Evolutionary conservation across 2,329 filamentous ascomycete species (phyloP).

Genomic region (Pseudogymnoascus sp.): DNA sequence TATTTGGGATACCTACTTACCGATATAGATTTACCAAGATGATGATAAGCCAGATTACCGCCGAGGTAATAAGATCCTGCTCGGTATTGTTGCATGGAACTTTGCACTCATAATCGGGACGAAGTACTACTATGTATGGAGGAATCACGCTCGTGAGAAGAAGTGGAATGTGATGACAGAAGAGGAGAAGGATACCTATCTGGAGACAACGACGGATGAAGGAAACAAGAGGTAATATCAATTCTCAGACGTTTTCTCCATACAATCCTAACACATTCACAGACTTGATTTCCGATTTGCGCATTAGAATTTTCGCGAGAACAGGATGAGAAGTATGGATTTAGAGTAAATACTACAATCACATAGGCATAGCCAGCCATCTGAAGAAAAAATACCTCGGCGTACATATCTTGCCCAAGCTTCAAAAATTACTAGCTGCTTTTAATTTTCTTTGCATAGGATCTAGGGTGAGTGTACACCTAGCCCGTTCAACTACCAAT

Average conservation of each 20-base stretch:
- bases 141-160: constrained; percentile 34
- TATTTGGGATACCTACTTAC: not conserved
- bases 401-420: not conserved
- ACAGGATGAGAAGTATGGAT: not conserved
- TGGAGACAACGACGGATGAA: constrained; percentile 33
- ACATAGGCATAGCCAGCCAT: not conserved
- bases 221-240: constrained; percentile 31
- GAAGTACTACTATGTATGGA: constrained; percentile 40
- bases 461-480: too few species aligned
- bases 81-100: constrained; percentile 40
- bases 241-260: not conserved
- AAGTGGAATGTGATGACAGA: constrained; percentile 37
- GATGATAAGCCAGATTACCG: constrained; percentile 44
- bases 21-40: constrained; percentile 31
- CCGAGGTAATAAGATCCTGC: constrained; percentile 45
- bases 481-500: not conserved
- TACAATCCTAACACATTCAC: not conserved
- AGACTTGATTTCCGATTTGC: constrained; percentile 13
- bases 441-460: too few species aligned
- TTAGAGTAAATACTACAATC: not conserved
- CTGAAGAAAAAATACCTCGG: not conserved
- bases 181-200: constrained; percentile 38
- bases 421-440: too few species aligned
- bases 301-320: constrained; percentile 1
- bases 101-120: constrained; percentile 36